Conservation (phyloP, 306 rosid genomes). For the Begonia loranthoides region DNA sequence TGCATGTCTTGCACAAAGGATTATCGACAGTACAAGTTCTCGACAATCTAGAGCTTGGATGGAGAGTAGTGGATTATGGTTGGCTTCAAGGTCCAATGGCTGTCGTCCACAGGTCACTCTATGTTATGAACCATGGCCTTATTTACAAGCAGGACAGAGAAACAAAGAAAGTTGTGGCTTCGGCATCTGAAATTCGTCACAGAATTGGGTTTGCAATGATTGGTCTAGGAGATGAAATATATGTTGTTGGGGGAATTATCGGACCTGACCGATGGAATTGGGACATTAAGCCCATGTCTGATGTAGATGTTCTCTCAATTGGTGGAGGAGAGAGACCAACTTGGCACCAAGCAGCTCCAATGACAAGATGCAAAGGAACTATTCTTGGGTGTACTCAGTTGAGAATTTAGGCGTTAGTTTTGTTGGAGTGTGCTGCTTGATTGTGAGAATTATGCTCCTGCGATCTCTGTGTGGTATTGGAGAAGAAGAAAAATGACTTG, state of each 20-base stretch:
- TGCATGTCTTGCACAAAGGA: slow-evolving; percentile 70
- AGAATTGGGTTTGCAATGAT: slow-evolving; percentile 75
- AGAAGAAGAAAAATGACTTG: background rate
- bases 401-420: slow-evolving; percentile 55
- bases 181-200: slow-evolving; percentile 54
- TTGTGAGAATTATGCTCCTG: background rate
- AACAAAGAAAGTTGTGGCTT: slow-evolving; percentile 28
- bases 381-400: slow-evolving; percentile 75
- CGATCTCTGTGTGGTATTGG: background rate
- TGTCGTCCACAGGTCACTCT: slow-evolving; percentile 49
- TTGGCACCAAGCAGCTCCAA: slow-evolving; percentile 65
- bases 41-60: slow-evolving; percentile 40
- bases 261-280: slow-evolving; percentile 60
- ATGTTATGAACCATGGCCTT: slow-evolving; percentile 64
- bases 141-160: slow-evolving; percentile 53
- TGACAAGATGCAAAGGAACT: slow-evolving; percentile 80
- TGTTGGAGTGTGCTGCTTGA: no score
- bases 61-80: slow-evolving; percentile 63
- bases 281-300: slow-evolving; percentile 56
- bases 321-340: slow-evolving; percentile 51
- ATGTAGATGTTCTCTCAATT: slow-evolving; percentile 51
- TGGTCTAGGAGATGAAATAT: slow-evolving; percentile 60
- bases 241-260: slow-evolving; percentile 67
- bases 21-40: slow-evolving; percentile 67
- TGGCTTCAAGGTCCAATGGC: slow-evolving; percentile 85